These are phyloP conservation scores for Zymoseptoria passerinii DNA, from an alignment of 2,329 filamentous ascomycete species.

Conservation along the genomic window DNA sequence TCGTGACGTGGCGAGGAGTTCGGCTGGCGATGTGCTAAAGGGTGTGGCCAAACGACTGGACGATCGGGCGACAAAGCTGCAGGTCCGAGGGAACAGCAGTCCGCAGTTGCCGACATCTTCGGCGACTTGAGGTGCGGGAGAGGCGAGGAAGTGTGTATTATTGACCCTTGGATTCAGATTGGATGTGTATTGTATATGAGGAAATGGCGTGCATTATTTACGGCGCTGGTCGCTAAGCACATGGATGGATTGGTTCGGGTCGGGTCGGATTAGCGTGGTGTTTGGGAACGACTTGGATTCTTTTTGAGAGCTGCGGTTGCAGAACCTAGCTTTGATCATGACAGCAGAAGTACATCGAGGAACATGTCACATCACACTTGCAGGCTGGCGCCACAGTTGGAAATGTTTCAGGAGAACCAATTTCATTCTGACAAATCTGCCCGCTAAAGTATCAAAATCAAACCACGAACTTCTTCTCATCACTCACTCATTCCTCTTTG, in stretches of 20 bases:
- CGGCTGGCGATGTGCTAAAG: conserved; percentile 14
- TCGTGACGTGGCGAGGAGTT: conserved; percentile 12
- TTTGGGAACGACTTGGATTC: background rate
- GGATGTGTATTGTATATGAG: background rate
- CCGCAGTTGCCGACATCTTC: background rate
- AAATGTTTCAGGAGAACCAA: background rate
- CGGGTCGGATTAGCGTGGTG: background rate
- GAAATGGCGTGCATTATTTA: background rate
- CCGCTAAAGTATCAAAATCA: background rate
- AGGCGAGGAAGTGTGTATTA: background rate
- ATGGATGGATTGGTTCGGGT: background rate
- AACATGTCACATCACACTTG: background rate
- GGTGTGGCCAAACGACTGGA: conserved; percentile 13
- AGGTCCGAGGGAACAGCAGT: conserved; percentile 7
- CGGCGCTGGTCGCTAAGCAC: background rate
- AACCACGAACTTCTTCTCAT: background rate
- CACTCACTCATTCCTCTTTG: background rate
- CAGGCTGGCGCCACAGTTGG: background rate
- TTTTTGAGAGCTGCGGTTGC: background rate
- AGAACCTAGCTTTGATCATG: background rate
- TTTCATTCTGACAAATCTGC: background rate
- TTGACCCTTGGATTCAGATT: background rate
- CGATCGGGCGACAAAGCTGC: conserved; percentile 12
- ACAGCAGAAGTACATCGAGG: background rate
- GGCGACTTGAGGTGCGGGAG: background rate